Conservation (phyloP, 1,284 basidiomycete species). For the Coniophora puteana region DNA sequence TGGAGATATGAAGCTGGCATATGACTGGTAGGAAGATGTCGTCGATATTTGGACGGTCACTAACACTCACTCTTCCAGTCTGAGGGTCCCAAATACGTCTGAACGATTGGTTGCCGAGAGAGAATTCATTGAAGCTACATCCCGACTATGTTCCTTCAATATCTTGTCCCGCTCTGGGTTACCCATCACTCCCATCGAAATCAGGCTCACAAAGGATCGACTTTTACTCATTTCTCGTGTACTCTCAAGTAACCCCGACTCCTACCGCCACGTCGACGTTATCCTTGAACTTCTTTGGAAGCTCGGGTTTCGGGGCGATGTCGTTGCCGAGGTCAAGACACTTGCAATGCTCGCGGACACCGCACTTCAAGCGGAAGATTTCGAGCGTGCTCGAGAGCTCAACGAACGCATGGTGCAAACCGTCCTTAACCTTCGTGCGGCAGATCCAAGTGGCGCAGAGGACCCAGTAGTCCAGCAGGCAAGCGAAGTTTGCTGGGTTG, state of each 20-base stretch:
- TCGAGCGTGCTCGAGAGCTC: constrained; percentile 65
- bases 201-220: constrained; percentile 83
- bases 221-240: constrained; percentile 81
- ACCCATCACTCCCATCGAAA: constrained; percentile 84
- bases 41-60: constrained; percentile 4
- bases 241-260: constrained; percentile 76
- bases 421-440: constrained; percentile 45
- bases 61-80: constrained; percentile 39
- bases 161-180: constrained; percentile 71
- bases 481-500: constrained; percentile 81
- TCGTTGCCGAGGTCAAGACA: constrained; percentile 72
- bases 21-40: constrained; percentile 72
- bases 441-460: constrained; percentile 30
- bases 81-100: constrained; percentile 68
- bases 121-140: constrained; percentile 94
- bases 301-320: constrained; percentile 74
- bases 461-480: constrained; percentile 55
- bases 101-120: constrained; percentile 66
- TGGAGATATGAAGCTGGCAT: constrained; percentile 93
- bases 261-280: constrained; percentile 86
- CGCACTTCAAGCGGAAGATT: constrained; percentile 79
- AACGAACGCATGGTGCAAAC: constrained; percentile 69
- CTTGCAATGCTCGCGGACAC: constrained; percentile 87
- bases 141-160: constrained; percentile 80
- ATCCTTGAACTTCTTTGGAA: constrained; percentile 86